Evolutionary conservation across 2,329 filamentous ascomycete species (phyloP), one percentile per base, ranked within the genome.

Genomic region (Gnomoniopsis smithogilvyi): DNA sequence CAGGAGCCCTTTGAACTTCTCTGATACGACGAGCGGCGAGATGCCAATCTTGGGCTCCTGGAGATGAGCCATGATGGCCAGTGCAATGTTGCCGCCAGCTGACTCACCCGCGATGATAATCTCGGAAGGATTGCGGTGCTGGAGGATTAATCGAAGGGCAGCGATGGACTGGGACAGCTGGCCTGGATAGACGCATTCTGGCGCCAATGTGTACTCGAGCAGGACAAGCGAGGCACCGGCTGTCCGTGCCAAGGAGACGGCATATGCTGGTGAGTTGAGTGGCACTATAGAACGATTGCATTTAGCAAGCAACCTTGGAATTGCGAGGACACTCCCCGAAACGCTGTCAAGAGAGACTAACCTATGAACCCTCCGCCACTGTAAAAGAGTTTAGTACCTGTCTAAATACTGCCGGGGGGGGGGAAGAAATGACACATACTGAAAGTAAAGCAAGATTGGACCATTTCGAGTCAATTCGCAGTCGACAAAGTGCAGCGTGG

Each of bases 161-260:
- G 62, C 65, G 22, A 58, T 58, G 15, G 59, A 56, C 55, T 68
- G 66, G 10, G 64, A 53, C 3, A 68, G 64, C 49, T 66, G 66
- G 34, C 59, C 56, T 1, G 66, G 65, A 51, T 68, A 67, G 48
- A 51, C 52, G 41, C 61, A 61, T 43, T 63, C 61, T 3, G 66
- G 66, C 15, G 63, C 62, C 26, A 67, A 63, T 17, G 64, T 56
- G 60, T 68, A 68, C 47, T 65, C 62, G 30, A 68, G 58, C 24
- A 68, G 56, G 21, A 66, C 63, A 17, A 64, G 56, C 41, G 58
- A 51, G 33, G 50, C 50, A 10, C 51, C 50, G 14, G 59, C 59
- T 14, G 54, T 49, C 7, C 45, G 24, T 17, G 63, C 63, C 2
- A 59, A 45, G 15, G 41, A 51, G 21, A 57, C 45, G 21, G 59